Base-by-base conservation (phyloP, 345 rosid species). In the Lepidium didymum region DNA sequence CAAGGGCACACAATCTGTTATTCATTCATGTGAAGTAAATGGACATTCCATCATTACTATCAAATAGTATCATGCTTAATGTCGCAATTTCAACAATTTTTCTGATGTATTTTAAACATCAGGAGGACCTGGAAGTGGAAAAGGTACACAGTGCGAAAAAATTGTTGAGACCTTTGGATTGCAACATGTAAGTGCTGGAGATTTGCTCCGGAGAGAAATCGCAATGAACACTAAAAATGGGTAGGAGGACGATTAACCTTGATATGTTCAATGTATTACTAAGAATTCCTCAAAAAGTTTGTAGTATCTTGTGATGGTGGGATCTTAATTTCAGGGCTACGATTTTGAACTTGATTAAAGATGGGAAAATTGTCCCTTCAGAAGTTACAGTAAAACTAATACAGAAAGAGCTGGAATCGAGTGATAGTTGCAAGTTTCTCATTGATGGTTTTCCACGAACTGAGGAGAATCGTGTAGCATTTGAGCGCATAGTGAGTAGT, bases 51-150 rank as follows among this genome's bases (percentile, higher is more conserved):
- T 1, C 62, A 43, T n/a, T 47, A 23, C 40, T 35, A 14, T 46
- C 52, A 40, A 41, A 35, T 31, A 35, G 52, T 38, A 12, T 41
- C 15, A 10, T 35, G 25, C 44, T 67, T 1, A 29, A 16, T 18
- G 18, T 16, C 14, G 25, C 12, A 43, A 1, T 27, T 70, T 16
- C 25, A 38, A 35, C n/a, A 42, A 2, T 10, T 35, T 49, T 23
- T 57, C 6, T 67, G 57, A 34, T 42, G 49, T 7, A 47, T 64
- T 14, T 55, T 5, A 4, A 43, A 4, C 7, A 13, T 40, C 47
- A 86, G 91, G 94, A 69, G 94, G 94, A 56, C 89, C 91, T 61
- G 94, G 95, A 50, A 87, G 96, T 79, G 95, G 95, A 38, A 92
- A 89, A 81, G 98, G 98, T 31, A 89, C 96, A 6, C 98, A 87